phyloP scores from a whole-genome alignment of 1,284 basidiomycete genomes.

The Xerocomus amazonicus region DNA sequence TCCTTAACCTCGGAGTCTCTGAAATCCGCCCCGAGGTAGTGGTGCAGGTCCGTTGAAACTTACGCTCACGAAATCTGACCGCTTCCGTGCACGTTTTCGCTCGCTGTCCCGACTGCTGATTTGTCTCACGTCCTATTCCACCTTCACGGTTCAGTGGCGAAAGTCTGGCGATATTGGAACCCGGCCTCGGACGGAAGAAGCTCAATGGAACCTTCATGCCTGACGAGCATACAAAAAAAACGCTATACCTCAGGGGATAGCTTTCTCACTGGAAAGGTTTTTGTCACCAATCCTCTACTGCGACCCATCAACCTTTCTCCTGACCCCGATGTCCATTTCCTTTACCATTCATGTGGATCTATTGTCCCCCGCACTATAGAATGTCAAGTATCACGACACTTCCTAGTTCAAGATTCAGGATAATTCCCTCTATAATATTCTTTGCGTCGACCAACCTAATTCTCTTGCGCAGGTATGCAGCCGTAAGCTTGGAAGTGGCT shows the following conservation, averaged over 20 bases:
- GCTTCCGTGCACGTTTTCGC: no score
- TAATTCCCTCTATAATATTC: conserved; percentile 38
- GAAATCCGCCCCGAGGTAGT: no score
- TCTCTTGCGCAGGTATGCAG: not conserved
- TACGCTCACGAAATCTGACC: no score
- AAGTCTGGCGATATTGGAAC: no score
- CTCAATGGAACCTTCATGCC: no score
- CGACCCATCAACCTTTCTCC: conserved; percentile 36
- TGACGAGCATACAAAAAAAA: no score
- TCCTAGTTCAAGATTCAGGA: conserved; percentile 47
- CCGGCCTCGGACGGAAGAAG: no score
- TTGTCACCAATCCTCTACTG: conserved; percentile 18
- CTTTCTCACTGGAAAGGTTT: conserved; percentile 8
- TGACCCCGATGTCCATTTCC: conserved; percentile 28
- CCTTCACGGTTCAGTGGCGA: no score
- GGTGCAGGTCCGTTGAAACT: no score
- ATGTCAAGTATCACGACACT: conserved; percentile 35
- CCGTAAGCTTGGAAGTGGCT: conserved; percentile 42
- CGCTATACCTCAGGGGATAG: conserved; percentile 5
- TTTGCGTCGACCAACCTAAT: conserved; percentile 16
- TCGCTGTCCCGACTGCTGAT: no score
- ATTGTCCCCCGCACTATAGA: conserved; percentile 37
- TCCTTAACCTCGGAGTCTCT: no score
- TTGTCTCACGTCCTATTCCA: no score
- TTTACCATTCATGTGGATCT: conserved; percentile 46